Base-by-base conservation (phyloP, 768 basidiomycete genomes). In the Naganishia vishniacii region DNA sequence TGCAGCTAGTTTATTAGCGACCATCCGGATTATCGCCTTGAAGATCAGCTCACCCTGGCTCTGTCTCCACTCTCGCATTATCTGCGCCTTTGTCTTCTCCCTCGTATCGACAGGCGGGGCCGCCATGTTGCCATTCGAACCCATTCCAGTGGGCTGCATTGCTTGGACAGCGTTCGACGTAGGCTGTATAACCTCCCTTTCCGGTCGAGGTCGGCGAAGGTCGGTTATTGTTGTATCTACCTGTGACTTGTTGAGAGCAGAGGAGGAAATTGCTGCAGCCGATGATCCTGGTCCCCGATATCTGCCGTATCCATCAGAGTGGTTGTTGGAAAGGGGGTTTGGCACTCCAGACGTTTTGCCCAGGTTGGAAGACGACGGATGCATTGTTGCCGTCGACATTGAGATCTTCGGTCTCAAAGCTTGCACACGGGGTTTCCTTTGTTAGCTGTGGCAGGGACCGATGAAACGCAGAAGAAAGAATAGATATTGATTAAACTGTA, bases 61-160 rank as follows among this genome's bases (percentile, higher is more conserved):
- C 31, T 67, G 67, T 13, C 74, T 48, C 74, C 74, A 75, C 18
- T 66, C 64, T 53, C 60, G 69, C 65, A 75, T 59, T 9, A 75
- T 62, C 18, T 75, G 73, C 26, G 74, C 74, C 61, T 73, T 75
- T 28, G 70, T 71, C 58, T 75, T 72, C 7, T 70, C 71, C 16
- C 34, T 41, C 20, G 32, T 40, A 34, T 59, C 53, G 18, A 40
- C 40, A 20, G 32, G 32, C 37, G 32, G 7, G 18, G 15, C 53
- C 18, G 23, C 37, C 15, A 25, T 56, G 13, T 37, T 20, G 53
- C n/a, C n/a, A n/a, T n/a, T n/a, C n/a, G 7, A 3, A 15, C 40
- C 32, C 7, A 2, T 3, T 53, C 32, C 53, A 12, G 37, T 9
- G 26, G 15, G 5, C n/a, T 3, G 37, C 12, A 41, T 37, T 23